Conservation (phyloP, 495 filamentous ascomycete species). For the Apiosordaria backusii region DNA sequence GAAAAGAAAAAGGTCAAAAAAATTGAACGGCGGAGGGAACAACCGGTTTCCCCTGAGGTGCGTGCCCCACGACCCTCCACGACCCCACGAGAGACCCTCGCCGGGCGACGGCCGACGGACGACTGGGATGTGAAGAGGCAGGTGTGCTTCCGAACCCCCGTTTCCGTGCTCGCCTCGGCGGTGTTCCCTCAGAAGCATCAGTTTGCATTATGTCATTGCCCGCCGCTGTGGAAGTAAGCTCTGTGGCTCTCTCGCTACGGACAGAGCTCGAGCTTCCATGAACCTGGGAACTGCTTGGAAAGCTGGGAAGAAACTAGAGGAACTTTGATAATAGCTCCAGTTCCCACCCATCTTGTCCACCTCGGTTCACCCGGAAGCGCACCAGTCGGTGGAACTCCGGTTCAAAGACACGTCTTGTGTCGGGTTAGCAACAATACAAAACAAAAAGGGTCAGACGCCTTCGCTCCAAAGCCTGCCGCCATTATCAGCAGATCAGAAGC, state of each 20-base stretch:
- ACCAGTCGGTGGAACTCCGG: neutral
- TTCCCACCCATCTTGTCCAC: neutral
- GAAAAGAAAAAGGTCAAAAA: neutral
- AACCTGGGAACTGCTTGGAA: neutral
- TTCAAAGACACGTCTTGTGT: neutral
- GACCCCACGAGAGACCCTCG: neutral
- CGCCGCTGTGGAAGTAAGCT: neutral
- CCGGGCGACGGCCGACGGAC: neutral
- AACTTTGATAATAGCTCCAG: conserved; percentile 3
- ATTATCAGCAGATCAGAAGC: neutral
- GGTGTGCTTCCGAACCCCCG: neutral
- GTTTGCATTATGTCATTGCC: conserved; percentile 4
- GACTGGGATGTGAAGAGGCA: conserved; percentile 1
- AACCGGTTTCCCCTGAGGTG: neutral
- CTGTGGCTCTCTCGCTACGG: neutral
- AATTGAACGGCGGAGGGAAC: neutral
- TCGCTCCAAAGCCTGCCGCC: neutral
- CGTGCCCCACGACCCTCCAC: neutral
- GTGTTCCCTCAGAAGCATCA: neutral
- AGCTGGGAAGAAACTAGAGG: neutral
- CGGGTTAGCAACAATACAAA: neutral
- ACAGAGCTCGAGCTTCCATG: neutral
- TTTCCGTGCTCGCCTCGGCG: neutral
- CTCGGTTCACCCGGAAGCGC: neutral
- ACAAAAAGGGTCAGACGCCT: neutral